A percentile compares a stretch with the other conserved stretches of the same genome.
These are phyloP conservation scores for Flaveria bidentis DNA, from an alignment of 129 eudicot genomes.

Conservation along the genomic window DNA sequence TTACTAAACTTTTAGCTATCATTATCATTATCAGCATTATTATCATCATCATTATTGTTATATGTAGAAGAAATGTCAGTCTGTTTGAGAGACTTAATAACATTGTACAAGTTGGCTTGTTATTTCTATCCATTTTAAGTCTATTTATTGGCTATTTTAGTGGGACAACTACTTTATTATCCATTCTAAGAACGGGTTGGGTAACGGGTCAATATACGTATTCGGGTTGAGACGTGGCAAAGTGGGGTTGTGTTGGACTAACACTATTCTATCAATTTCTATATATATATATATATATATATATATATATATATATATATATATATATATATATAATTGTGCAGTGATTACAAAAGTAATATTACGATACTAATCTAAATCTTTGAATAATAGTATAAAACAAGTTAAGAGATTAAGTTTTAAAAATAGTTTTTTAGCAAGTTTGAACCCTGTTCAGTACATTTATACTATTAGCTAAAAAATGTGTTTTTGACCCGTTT, in stretches of 20 bases:
- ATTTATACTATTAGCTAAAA: neutral
- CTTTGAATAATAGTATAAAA: no score
- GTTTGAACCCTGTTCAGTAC: neutral
- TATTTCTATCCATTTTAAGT: neutral
- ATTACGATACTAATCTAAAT: no score
- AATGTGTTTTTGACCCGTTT: neutral
- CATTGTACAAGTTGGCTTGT: slow-evolving; percentile 26
- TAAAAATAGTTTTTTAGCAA: neutral
- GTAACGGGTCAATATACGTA: neutral
- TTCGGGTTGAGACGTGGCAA: neutral
- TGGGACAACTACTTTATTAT: neutral
- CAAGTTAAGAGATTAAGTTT: neutral
- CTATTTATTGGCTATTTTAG: slow-evolving; percentile 19
- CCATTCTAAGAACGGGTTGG: neutral
- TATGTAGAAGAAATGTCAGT: slow-evolving; percentile 24
- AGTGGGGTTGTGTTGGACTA: neutral
- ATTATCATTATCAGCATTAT: neutral
- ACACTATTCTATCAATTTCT: neutral
- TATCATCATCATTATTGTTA: neutral
- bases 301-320: neutral
- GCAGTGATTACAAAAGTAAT: neutral
- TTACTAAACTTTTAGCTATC: slow-evolving; percentile 7
- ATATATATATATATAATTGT: neutral
- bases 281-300: neutral
- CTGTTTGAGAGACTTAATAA: slow-evolving; percentile 28